These are phyloP conservation scores for Dendrobium chrysotoxum DNA, from an alignment of 106 monocot species.

Conservation along the genomic window DNA sequence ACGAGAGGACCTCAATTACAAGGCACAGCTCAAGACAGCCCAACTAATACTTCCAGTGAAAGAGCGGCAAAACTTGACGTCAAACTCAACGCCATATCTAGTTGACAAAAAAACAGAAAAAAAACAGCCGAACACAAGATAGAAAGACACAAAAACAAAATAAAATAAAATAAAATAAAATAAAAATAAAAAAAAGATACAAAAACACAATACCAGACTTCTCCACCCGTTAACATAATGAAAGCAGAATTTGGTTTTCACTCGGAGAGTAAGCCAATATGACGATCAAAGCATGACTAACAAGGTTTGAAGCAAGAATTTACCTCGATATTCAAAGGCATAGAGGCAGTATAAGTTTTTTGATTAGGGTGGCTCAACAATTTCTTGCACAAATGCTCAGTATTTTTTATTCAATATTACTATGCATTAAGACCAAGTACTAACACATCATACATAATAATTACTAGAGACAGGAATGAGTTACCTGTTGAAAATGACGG, in stretches of 20 bases:
- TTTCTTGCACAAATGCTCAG: not conserved
- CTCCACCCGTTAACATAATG: not conserved
- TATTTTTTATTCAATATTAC: not conserved
- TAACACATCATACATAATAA: not conserved
- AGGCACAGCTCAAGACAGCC: not conserved
- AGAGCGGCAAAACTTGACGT: not conserved
- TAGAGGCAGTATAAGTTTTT: not conserved
- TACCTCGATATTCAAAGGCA: not conserved
- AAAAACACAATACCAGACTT: not conserved
- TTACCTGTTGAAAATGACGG: constrained; percentile 67
- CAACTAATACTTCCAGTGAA: not conserved
- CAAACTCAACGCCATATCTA: not conserved
- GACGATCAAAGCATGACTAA: not conserved
- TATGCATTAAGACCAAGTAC: not conserved
- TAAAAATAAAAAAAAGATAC: not conserved
- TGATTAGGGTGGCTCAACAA: not conserved
- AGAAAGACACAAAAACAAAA: not conserved
- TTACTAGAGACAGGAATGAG: not conserved
- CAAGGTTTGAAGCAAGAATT: not conserved
- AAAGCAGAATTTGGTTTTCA: not conserved
- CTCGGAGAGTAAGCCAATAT: not conserved
- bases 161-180: not conserved
- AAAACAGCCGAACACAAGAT: not conserved
- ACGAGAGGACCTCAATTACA: not conserved
- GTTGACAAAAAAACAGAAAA: not conserved